Conservation (phyloP, 2,329 filamentous ascomycete species). For the Aspergillus sp. region DNA sequence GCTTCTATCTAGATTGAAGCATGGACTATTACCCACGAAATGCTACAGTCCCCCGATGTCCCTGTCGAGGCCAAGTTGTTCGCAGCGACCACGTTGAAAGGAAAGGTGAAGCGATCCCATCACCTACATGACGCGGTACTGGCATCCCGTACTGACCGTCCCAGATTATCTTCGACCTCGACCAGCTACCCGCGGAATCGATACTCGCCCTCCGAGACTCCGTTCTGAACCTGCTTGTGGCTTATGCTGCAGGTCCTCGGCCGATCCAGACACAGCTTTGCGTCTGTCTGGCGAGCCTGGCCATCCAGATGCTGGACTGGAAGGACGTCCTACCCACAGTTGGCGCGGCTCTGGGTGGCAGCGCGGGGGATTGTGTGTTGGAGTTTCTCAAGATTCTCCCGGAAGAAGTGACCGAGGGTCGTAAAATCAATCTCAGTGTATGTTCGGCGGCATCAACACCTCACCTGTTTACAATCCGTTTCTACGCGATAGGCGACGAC, state of each 20-base stretch:
- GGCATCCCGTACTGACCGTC: slow-evolving; percentile 27
- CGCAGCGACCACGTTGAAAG: slow-evolving; percentile 93
- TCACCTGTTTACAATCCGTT: slow-evolving; percentile 45
- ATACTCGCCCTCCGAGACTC: slow-evolving; percentile 79
- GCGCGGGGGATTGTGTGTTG: slow-evolving; percentile 80
- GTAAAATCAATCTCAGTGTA: slow-evolving; percentile 99
- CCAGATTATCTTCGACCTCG: slow-evolving; percentile 94
- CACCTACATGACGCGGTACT: slow-evolving; percentile 7
- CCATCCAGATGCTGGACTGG: slow-evolving; percentile 95
- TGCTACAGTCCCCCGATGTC: slow-evolving; percentile 75
- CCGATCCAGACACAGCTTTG: slow-evolving; percentile 86
- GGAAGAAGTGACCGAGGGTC: slow-evolving; percentile 98
- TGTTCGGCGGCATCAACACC: slow-evolving; percentile 59
- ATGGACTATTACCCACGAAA: slow-evolving; percentile 84
- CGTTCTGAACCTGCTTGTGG: slow-evolving; percentile 76
- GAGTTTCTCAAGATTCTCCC: slow-evolving; percentile 96
- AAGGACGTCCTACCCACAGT: slow-evolving; percentile 86
- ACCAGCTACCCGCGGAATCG: slow-evolving; percentile 78
- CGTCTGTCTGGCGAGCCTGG: slow-evolving; percentile 89
- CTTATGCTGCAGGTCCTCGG: slow-evolving; percentile 79
- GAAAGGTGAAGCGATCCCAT: slow-evolving; percentile 71
- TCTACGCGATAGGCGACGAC: slow-evolving; percentile 37
- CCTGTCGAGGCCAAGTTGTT: slow-evolving; percentile 89
- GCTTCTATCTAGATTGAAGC: slow-evolving; percentile 68
- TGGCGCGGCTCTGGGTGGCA: slow-evolving; percentile 69